Conservation (phyloP, 148 eudicot species). For the Chenopodium berlandieri region DNA sequence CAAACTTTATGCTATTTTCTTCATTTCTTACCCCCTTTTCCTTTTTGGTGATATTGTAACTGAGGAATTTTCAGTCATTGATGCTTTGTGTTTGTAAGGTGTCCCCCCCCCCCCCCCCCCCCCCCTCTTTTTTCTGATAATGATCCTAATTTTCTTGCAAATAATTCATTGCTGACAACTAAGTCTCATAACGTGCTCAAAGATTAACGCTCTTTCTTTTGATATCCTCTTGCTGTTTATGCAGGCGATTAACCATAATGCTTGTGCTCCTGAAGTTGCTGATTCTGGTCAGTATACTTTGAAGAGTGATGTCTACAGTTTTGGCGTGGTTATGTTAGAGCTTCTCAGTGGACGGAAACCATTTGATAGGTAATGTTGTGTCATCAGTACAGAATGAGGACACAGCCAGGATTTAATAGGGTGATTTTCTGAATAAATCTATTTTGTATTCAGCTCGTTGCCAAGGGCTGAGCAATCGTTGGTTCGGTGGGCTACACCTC, state of each 20-base stretch:
- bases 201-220: neutral
- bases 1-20: neutral
- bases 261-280: conserved; percentile 93
- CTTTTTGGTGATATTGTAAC: neutral
- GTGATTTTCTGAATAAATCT: neutral
- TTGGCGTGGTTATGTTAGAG: conserved; percentile 95
- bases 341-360: conserved; percentile 90
- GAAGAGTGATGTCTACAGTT: conserved; percentile 92
- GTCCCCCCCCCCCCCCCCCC: too few relatives aligned
- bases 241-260: conserved; percentile 62
- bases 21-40: neutral
- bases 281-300: conserved; percentile 90
- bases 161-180: neutral
- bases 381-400: neutral
- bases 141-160: neutral
- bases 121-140: neutral
- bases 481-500: conserved; percentile 97
- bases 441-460: conserved; percentile 54
- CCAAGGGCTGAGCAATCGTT: conserved; percentile 73
- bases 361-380: conserved; percentile 60
- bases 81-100: neutral
- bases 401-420: neutral
- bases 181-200: neutral
- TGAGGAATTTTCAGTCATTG: neutral
- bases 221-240: conserved; percentile 16